Evolutionary conservation across 1,284 basidiomycete species (phyloP).

Genomic region (Marasmius oreades): DNA sequence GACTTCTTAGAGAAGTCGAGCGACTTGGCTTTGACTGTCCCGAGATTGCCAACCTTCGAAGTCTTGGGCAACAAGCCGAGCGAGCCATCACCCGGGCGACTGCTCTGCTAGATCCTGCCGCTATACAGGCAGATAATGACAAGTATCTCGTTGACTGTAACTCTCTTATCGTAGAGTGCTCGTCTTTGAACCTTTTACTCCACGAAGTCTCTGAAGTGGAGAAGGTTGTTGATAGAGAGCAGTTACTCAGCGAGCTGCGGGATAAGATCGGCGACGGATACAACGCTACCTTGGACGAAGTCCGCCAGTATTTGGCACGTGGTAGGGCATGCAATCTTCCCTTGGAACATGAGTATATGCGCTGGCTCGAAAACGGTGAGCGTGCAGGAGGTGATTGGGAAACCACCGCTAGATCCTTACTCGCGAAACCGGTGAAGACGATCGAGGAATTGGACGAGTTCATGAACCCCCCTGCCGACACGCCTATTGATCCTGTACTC

Average conservation of each 20-base stretch:
- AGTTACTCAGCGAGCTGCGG: constrained; percentile 66
- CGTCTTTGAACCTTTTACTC: constrained; percentile 74
- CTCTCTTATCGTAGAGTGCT: constrained; percentile 62
- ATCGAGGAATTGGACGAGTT: constrained; percentile 71
- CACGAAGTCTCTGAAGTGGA: constrained; percentile 74
- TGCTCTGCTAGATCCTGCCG: constrained; percentile 42
- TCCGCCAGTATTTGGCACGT: constrained; percentile 62
- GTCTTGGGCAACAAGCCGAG: constrained; percentile 62
- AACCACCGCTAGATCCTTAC: constrained; percentile 54
- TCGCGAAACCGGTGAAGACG: constrained; percentile 65
- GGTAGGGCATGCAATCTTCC: constrained; percentile 66
- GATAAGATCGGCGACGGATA: constrained; percentile 59
- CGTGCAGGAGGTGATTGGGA: constrained; percentile 70
- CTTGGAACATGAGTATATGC: constrained; percentile 56
- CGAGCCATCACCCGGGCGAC: constrained; percentile 56
- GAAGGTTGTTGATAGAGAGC: constrained; percentile 71
- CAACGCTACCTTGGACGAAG: constrained; percentile 60
- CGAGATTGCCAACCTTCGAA: constrained; percentile 61
- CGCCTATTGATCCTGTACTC: constrained; percentile 62
- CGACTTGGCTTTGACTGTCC: constrained; percentile 76
- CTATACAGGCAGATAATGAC: constrained; percentile 43
- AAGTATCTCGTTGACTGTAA: constrained; percentile 67
- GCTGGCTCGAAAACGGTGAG: constrained; percentile 53
- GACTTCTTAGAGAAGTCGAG: constrained; percentile 67
- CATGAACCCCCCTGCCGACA: constrained; percentile 50